A percentile compares a stretch with the other conserved stretches of the same genome.
These are phyloP conservation scores for Boletus rubescentipes DNA, from an alignment of 768 basidiomycete genomes.

Conservation along the genomic window DNA sequence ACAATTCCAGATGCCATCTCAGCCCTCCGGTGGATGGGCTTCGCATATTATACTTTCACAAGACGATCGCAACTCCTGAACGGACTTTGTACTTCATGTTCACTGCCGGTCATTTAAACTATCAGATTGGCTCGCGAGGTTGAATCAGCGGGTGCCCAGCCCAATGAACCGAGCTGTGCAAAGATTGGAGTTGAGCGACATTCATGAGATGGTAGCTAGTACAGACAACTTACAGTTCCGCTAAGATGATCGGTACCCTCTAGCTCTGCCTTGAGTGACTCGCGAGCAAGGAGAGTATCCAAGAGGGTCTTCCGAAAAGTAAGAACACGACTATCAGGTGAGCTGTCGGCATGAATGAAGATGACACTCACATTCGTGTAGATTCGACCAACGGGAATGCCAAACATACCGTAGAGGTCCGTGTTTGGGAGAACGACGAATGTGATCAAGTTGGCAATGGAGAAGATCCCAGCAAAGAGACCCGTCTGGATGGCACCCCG, in stretches of 20 bases:
- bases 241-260: neutral
- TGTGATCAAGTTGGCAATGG: neutral
- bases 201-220: too few species aligned
- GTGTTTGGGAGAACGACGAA: conserved; percentile 32
- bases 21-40: too few species aligned
- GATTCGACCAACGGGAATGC: conserved; percentile 42
- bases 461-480: neutral
- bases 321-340: too few species aligned
- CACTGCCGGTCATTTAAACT: too few species aligned
- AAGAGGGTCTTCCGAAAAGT: conserved; percentile 2
- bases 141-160: neutral
- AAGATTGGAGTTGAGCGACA: neutral
- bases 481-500: conserved; percentile 2
- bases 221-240: neutral
- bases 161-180: neutral
- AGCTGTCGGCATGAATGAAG: too few species aligned
- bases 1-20: too few species aligned
- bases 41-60: too few species aligned
- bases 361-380: conserved; percentile 46
- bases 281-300: conserved; percentile 9
- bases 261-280: neutral
- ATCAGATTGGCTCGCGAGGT: too few species aligned
- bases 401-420: conserved; percentile 39
- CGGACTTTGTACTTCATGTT: too few species aligned
- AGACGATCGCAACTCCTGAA: too few species aligned